Conservation (phyloP, 768 basidiomycete genomes). For the Steccherinum ochraceum region DNA sequence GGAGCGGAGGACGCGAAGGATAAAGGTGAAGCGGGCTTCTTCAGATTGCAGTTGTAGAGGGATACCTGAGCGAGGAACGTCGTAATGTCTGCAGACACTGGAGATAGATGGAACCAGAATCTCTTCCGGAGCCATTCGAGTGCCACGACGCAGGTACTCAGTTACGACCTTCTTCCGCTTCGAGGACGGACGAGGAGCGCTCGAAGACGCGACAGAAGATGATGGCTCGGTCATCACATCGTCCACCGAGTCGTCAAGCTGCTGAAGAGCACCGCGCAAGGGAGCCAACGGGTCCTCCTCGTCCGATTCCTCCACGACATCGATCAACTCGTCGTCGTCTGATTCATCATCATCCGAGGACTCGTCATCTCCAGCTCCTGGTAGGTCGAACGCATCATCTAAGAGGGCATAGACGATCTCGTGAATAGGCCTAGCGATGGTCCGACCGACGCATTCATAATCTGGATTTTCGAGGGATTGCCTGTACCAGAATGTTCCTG, state of each 20-base stretch:
- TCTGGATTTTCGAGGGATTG: slow-evolving; percentile 80
- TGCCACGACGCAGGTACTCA: slow-evolving; percentile 69
- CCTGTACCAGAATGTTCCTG: slow-evolving; percentile 63
- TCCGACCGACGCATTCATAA: slow-evolving; percentile 55
- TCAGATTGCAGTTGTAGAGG: slow-evolving; percentile 46
- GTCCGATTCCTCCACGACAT: slow-evolving; percentile 58
- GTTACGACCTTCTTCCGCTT: slow-evolving; percentile 23
- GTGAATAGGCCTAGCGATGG: slow-evolving; percentile 57
- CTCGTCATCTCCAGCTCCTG: slow-evolving; percentile 22
- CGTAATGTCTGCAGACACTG: slow-evolving; percentile 35
- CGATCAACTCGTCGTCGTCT: slow-evolving; percentile 57
- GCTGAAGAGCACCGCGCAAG: slow-evolving; percentile 58
- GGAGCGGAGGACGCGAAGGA: slow-evolving; percentile 53
- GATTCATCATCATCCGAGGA: slow-evolving; percentile 29
- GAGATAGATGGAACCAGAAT: slow-evolving; percentile 45
- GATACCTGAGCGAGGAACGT: slow-evolving; percentile 11
- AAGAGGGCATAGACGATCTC: slow-evolving; percentile 63
- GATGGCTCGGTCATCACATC: slow-evolving; percentile 17
- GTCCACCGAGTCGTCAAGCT: slow-evolving; percentile 41
- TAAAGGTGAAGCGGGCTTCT: slow-evolving; percentile 45
- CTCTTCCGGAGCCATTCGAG: slow-evolving; percentile 52
- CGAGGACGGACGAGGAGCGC: slow-evolving; percentile 20
- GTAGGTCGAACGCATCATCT: slow-evolving; percentile 61
- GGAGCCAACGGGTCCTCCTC: slow-evolving; percentile 62
- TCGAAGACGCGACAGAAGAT: slow-evolving; percentile 28